Percentiles rank a stretch among this genome's conserved stretches.
These are phyloP conservation scores for Hibiscus tridactylites DNA, from an alignment of 345 rosid genomes.

Conservation along the genomic window DNA sequence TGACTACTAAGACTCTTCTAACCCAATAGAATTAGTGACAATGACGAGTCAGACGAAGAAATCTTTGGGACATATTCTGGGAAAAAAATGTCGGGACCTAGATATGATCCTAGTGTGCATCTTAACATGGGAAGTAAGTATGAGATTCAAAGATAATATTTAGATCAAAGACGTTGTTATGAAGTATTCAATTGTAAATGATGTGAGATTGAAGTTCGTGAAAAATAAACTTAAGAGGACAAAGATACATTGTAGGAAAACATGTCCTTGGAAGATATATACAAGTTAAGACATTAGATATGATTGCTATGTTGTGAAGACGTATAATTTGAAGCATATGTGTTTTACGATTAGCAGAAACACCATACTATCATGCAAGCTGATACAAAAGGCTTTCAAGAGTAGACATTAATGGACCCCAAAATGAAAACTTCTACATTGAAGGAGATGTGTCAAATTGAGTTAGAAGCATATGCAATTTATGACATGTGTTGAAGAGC, in stretches of 20 bases:
- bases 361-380: too few species aligned
- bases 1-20: too few species aligned
- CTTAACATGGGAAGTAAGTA: not conserved
- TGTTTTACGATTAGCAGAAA: not conserved
- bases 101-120: too few species aligned
- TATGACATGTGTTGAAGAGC: not conserved
- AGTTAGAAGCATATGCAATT: not conserved
- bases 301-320: not conserved
- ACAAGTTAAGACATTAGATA: not conserved
- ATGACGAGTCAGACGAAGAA: too few species aligned
- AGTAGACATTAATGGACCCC: too few species aligned
- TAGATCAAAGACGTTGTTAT: not conserved
- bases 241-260: not conserved
- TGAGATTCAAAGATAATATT: not conserved
- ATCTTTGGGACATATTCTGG: too few species aligned
- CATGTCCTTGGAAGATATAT: not conserved
- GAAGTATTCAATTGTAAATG: not conserved
- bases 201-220: not conserved
- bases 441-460: not conserved
- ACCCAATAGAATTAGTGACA: too few species aligned
- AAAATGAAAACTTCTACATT: too few species aligned
- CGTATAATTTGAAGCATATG: not conserved
- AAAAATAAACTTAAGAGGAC: not conserved
- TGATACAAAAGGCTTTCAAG: too few species aligned
- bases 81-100: too few species aligned